Conservation (phyloP, 2,329 filamentous ascomycete genomes). For the Trichoderma cornu-damae region DNA sequence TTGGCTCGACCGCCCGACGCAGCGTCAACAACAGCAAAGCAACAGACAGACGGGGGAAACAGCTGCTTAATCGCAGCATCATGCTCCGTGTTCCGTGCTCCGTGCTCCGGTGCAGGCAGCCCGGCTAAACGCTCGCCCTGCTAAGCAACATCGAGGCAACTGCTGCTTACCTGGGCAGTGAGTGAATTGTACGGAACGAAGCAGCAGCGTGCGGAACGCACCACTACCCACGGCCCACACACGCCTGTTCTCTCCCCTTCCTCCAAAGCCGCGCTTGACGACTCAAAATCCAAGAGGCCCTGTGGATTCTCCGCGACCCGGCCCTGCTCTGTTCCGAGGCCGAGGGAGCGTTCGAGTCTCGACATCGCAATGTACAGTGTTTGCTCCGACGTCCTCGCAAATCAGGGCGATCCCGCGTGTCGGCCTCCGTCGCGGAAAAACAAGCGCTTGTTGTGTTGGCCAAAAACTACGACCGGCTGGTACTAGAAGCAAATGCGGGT, state of each 20-base stretch:
- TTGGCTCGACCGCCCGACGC: background rate
- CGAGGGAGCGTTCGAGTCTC: background rate
- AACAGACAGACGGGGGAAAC: no score
- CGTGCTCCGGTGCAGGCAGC: no score
- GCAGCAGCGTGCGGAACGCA: background rate
- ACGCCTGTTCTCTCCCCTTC: background rate
- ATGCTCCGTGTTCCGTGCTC: no score
- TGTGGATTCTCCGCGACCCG: background rate
- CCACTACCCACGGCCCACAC: background rate
- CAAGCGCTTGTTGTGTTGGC: conserved; percentile 1
- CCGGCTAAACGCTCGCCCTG: background rate
- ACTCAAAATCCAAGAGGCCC: background rate
- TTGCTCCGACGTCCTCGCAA: no score
- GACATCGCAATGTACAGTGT: background rate
- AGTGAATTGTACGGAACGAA: no score
- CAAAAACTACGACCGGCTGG: conserved; percentile 9
- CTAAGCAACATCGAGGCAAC: background rate
- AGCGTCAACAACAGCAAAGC: no score
- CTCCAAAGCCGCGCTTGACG: background rate
- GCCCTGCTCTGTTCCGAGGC: no score
- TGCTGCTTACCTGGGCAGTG: background rate
- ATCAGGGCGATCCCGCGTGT: no score
- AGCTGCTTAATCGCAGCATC: no score
- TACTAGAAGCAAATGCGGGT: conserved; percentile 13
- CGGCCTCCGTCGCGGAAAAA: background rate